Evolutionary conservation across 768 basidiomycete genomes (phyloP).

Genomic region (Kwoniella sp.): DNA sequence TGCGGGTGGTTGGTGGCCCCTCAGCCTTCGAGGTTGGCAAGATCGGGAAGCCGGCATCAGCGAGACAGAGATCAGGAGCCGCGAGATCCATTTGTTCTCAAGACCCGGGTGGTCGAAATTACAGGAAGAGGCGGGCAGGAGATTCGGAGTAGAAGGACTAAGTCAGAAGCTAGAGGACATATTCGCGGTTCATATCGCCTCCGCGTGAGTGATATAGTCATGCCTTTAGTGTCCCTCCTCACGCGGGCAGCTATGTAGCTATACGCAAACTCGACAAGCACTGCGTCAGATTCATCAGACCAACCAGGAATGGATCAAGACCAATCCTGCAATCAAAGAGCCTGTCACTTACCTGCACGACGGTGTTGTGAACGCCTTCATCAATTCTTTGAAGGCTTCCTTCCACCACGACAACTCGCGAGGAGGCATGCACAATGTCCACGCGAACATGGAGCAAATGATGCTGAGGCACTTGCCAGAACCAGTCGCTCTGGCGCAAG

Average conservation of each 20-base stretch:
- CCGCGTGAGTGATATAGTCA: constrained; percentile 9
- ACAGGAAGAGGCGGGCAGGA: not conserved
- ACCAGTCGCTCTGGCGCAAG: not conserved
- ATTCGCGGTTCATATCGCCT: not conserved
- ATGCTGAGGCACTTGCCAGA: not conserved
- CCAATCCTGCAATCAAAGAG: not conserved
- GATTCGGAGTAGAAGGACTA: constrained; percentile 4
- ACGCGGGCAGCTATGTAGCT: not conserved
- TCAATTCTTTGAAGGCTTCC: not conserved
- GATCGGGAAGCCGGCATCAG: not conserved
- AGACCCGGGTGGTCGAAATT: constrained; percentile 13
- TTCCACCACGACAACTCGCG: not conserved
- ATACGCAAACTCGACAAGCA: not conserved
- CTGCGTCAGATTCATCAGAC: not conserved
- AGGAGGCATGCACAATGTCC: constrained; percentile 1
- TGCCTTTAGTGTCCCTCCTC: not conserved
- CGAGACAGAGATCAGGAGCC: not conserved
- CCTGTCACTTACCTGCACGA: constrained; percentile 4
- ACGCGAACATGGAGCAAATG: not conserved
- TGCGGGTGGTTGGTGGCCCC: constrained; percentile 14
- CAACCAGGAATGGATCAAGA: not conserved
- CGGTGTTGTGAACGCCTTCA: not conserved
- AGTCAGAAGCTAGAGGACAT: constrained; percentile 1
- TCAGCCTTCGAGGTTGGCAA: constrained; percentile 1
- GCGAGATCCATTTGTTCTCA: constrained; percentile 2